Evolutionary conservation across 2,329 filamentous ascomycete genomes (phyloP), one percentile per base, ranked within the genome.

Genomic region (Diaporthe vaccinii): DNA sequence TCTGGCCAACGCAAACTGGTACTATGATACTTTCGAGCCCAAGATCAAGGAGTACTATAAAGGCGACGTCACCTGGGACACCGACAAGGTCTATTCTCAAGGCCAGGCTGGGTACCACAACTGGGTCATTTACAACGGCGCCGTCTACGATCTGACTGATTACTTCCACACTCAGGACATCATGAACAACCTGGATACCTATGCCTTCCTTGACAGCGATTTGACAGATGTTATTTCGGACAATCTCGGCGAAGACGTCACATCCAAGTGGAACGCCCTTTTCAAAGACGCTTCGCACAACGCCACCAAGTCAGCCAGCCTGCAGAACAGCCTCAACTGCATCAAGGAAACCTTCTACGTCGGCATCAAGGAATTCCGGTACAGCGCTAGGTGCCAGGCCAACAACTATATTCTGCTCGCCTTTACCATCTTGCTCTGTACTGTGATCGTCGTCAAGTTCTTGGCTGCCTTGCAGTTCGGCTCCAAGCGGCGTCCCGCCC

Each of bases 381-480:
- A 94, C 28, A 88, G 90, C 1, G 83, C 95, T 2, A 90, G 89
- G 78, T 99, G 97, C 83, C 92, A 94, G 80, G 92, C 95, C 80
- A 98, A 98, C 87, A 96, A 96, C 85, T 98, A 95, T 84, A 92
- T 98, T 77, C 87, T 99, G 75, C 87, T 98, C 71, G 92, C 92
- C 3, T 98, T 98, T 82, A 94, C 95, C n/a, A 88, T 97, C 80
- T 87, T 98, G 17, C 87, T 99, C 72, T 95, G 93, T 82, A 77
- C 89, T 1, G 94, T 98, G 76, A 96, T 98, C 78, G 81, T 92
- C 69, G 86, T 94, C 85, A 99, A 98, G 85, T 99, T 99, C 86
- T 83, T 99, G 81, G 92, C 97, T 71, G 97, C 97, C 17, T 89
- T 99, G 57, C 97, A 98, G 81, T 94, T 99, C 76, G 96, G 96